These are phyloP conservation scores for Physaria fendleri DNA, from an alignment of 345 rosid species.

Conservation along the genomic window DNA sequence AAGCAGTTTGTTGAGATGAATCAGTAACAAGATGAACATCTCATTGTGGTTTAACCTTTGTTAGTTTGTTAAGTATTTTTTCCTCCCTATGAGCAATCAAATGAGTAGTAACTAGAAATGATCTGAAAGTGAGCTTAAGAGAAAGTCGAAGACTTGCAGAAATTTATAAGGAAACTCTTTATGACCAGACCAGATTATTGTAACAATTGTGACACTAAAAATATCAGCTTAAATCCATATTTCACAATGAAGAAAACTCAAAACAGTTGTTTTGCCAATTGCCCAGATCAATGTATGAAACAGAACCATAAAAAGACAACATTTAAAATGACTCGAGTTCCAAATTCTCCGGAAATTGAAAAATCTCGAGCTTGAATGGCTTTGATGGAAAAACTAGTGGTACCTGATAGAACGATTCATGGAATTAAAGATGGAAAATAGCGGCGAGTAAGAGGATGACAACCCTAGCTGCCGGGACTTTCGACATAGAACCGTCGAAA, in stretches of 20 bases:
- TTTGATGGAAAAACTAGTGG: background rate
- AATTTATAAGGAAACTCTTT: too few relatives aligned
- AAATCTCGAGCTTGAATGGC: slow-evolving; percentile 4
- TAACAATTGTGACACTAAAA: background rate
- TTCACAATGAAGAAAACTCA: background rate
- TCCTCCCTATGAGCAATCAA: slow-evolving; percentile 39
- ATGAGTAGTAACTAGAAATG: background rate
- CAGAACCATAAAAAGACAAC: too few relatives aligned
- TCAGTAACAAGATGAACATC: background rate
- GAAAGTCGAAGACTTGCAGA: too few relatives aligned
- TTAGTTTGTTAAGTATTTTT: slow-evolving; percentile 65
- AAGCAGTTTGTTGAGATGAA: background rate
- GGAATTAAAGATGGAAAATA: background rate
- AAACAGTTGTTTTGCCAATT: too few relatives aligned
- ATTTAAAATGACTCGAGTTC: too few relatives aligned
- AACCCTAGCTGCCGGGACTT: slow-evolving; percentile 16
- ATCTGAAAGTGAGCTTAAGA: background rate
- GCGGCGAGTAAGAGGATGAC: background rate
- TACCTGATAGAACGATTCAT: slow-evolving; percentile 30
- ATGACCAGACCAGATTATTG: background rate
- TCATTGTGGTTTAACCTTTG: slow-evolving; percentile 37
- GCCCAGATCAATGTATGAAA: too few relatives aligned
- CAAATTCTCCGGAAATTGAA: background rate
- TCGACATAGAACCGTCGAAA: slow-evolving; percentile 19
- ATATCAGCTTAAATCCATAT: background rate